Base-by-base conservation (phyloP, 2,329 filamentous ascomycete species). In the Talaromyces sp. region DNA sequence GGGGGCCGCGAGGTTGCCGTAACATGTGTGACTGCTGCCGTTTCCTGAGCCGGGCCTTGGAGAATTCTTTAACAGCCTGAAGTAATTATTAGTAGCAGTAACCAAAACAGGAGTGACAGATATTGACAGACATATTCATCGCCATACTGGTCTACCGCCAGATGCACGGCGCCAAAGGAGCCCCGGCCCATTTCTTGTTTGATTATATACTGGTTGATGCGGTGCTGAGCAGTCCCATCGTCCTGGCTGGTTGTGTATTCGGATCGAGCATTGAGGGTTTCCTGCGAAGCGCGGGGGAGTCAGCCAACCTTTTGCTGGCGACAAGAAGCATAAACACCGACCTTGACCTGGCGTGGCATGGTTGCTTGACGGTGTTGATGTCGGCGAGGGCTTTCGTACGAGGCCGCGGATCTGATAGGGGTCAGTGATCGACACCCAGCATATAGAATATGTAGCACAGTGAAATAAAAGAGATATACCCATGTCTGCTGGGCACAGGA, bases 1-100 rank as follows among this genome's bases (percentile, higher is more conserved):
- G 79, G 38, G 75, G 74, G 21, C 76, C 77, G 65, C 83, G 81
- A 19, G 86, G 85, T 64, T 83, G 81, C 62, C 87, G 87, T 52
- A 99, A 82, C 61, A 97, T 87, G 73, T 94, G 89, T 12, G 92
- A 96, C 71, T 97, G 92, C 17, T 90, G 91, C 59, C 92, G 89
- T 77, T 93, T 96, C 56, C 92, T 87, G 58, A 99, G 80, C 38
- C 92, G 87, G 2, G 90, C 86, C 73, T 99, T 99, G 62, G 93
- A 97, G 76, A 99, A 97, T 71, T 97, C 92, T 76, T 99, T 99
- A 71, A 97, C 86, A 61, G 94, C 93, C 92, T 96, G 70, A 43
- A 24, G n/a, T 1, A 52, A 46, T 12, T 14, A 52, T 52, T 52
- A 52, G 48, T 21, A 29, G 32, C 6, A 31, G 14, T 14, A 52